phyloP scores from a whole-genome alignment of 1,139 yeast species.

The Geotrichum macrosporum region DNA sequence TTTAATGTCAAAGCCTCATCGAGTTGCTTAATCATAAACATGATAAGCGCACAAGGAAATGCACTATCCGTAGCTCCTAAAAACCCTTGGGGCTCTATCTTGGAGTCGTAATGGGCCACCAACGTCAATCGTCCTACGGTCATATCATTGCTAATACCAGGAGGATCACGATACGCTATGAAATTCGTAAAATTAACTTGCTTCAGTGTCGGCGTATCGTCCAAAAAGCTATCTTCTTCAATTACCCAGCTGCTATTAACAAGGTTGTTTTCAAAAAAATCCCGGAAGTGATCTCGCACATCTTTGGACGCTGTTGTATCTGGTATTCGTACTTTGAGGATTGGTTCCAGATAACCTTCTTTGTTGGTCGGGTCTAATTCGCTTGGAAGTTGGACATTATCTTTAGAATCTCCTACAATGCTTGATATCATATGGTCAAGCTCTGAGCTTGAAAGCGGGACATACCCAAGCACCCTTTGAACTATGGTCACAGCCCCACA shows the following conservation, averaged over 20 bases:
- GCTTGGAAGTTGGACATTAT: background rate
- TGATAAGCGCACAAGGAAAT: conserved; percentile 50
- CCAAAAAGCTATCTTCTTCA: conserved; percentile 42
- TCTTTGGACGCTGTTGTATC: conserved; percentile 43
- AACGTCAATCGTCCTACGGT: conserved; percentile 40
- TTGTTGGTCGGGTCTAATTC: conserved; percentile 20
- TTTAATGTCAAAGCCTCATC: conserved; percentile 32
- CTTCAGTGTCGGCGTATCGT: conserved; percentile 38
- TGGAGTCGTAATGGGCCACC: conserved; percentile 56
- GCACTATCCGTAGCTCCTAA: conserved; percentile 59
- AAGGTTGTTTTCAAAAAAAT: conserved; percentile 22
- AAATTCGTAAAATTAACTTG: conserved; percentile 46
- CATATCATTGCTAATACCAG: conserved; percentile 25
- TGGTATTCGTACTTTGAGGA: conserved; percentile 42
- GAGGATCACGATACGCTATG: conserved; percentile 38
- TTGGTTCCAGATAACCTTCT: conserved; percentile 34
- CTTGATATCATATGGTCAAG: background rate
- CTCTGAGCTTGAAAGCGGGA: background rate
- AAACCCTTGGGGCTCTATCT: conserved; percentile 48
- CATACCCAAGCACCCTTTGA: background rate
- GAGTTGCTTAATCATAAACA: conserved; percentile 44
- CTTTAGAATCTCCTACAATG: background rate
- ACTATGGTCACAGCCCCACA: background rate
- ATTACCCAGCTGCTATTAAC: conserved; percentile 39
- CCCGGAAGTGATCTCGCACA: conserved; percentile 42